Evolutionary conservation across 2,329 filamentous ascomycete genomes (phyloP), one percentile per base, ranked within the genome.

Genomic region (Colletotrichum spinosum): DNA sequence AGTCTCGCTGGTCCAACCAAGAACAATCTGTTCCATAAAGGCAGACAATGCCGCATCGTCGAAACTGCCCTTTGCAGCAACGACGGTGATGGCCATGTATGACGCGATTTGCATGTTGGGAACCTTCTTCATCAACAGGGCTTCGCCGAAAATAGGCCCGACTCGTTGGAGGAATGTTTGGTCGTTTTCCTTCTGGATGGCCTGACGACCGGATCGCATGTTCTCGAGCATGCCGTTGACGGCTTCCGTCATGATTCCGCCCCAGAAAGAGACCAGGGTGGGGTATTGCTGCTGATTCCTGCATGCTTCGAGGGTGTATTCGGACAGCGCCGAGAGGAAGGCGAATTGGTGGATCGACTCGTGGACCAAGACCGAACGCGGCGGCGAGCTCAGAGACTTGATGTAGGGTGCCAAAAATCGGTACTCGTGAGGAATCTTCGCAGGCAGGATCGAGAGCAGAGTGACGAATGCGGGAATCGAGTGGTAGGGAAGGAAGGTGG

Each of bases 401-500:
- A 95, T 88, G 78, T 98, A 98, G 4, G 95, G 95, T 66, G 90
- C 86, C 62, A 99, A 85, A 76, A 97, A 97, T 70, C 90, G 90
- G 76, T 96, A 94, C 42, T 92, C 88, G 45, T 86, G 81, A 1
- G 94, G 90, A 8, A 97, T 83, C 54, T 84, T 87, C n/a, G 83
- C 76, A 0, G 96, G 94, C 11, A 99, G 82, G 63, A 99, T 97
- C 2, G 93, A 94, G 34, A 99, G 83, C 8, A 98, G 83, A 2
- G 93, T 94, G 51, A 91, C 84, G 76, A 99, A 99, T 12, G 93
- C 88, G 6, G 92, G 92, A 38, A 93, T 91, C 8, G 90, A 89
- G 76, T 99, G 94, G 78, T 97, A 98, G 2, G 96, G 96, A 6
- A 99, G 84, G 76, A 98, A 98, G 3, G 94, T 92, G 70, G 94